A percentile compares a stretch with the other conserved stretches of the same genome.
Conservation (phyloP, 148 eudicot species). For the Bassia scoparia region DNA sequence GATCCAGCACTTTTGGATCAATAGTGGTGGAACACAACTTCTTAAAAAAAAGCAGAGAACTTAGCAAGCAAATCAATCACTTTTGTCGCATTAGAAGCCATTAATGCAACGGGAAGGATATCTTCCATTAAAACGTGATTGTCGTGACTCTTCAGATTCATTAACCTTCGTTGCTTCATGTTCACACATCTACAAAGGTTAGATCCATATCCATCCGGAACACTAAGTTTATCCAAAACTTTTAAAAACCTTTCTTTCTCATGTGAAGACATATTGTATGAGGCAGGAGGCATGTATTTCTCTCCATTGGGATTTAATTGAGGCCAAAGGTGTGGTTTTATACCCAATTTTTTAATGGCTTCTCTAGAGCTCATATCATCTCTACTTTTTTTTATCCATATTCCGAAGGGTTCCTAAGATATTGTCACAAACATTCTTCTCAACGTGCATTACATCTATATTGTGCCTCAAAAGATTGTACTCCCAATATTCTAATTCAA, state of each 20-base stretch:
- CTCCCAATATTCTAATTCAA: constrained; percentile 1
- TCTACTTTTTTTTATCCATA: constrained; percentile 21
- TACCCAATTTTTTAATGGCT: background rate
- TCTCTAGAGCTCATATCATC: background rate
- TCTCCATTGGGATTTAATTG: background rate
- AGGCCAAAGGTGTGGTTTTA: constrained; percentile 11
- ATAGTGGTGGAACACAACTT: background rate
- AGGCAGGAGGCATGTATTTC: background rate
- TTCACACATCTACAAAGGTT: constrained; percentile 16
- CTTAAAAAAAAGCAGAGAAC: constrained; percentile 13
- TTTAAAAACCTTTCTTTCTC: constrained; percentile 18
- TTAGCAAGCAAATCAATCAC: background rate
- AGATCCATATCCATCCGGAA: constrained; percentile 16
- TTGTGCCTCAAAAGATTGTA: constrained; percentile 15
- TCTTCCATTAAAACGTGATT: constrained; percentile 22
- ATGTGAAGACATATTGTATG: constrained; percentile 11
- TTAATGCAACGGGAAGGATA: constrained; percentile 6
- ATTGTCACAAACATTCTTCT: constrained; percentile 5
- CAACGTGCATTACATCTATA: constrained; percentile 20
- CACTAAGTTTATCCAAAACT: constrained; percentile 9
- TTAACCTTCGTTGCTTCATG: constrained; percentile 8
- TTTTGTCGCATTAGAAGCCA: constrained; percentile 9
- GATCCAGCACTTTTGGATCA: background rate
- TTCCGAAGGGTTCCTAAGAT: constrained; percentile 4
- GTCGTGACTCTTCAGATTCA: constrained; percentile 20